Conservation (phyloP, 2,329 filamentous ascomycete species). For the Onygenales sp. region DNA sequence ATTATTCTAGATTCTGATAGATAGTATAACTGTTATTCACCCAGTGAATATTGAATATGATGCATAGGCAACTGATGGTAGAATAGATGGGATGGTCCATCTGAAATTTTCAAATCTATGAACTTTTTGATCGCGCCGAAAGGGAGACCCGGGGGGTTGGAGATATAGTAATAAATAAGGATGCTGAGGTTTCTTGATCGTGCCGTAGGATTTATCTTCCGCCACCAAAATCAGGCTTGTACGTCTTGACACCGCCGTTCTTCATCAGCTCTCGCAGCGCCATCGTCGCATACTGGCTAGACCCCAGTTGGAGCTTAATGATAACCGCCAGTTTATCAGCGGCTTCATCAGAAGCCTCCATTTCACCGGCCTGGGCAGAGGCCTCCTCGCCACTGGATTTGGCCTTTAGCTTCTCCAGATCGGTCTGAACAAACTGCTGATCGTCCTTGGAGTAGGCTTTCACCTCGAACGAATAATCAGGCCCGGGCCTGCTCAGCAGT, state of each 20-base stretch:
- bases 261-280: slow-evolving; percentile 71
- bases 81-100: no score
- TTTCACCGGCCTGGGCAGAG: slow-evolving; percentile 6
- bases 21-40: no score
- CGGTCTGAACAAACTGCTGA: slow-evolving; percentile 82
- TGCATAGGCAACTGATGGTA: no score
- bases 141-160: no score
- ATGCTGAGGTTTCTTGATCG: no score
- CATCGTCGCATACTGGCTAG: slow-evolving; percentile 79
- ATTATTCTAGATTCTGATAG: no score
- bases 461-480: slow-evolving; percentile 57
- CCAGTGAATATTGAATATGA: no score
- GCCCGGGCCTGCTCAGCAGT: slow-evolving; percentile 61
- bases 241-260: slow-evolving; percentile 50
- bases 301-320: slow-evolving; percentile 65
- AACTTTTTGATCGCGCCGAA: no score
- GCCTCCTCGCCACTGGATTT: slow-evolving; percentile 21
- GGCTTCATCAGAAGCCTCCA: slow-evolving; percentile 11
- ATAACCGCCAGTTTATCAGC: slow-evolving; percentile 54
- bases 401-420: slow-evolving; percentile 58
- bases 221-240: slow-evolving; percentile 53
- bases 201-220: background rate
- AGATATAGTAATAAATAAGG: no score
- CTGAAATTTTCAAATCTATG: no score
- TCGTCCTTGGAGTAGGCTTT: slow-evolving; percentile 55